Evolutionary conservation across 2,329 filamentous ascomycete species (phyloP).

Genomic region (Aotearoamyces nothofagi): DNA sequence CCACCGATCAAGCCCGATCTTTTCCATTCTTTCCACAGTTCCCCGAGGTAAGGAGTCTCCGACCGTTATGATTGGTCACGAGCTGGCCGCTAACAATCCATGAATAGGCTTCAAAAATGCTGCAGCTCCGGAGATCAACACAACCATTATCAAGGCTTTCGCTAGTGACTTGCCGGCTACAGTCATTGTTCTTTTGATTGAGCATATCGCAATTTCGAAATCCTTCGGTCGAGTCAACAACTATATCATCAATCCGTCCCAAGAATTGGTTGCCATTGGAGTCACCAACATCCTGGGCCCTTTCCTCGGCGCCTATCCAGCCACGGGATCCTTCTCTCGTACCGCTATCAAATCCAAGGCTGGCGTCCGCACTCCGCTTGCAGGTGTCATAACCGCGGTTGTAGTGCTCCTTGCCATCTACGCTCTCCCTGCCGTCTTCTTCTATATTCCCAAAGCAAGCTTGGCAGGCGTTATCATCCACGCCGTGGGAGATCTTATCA

Average conservation of each 20-base stretch:
- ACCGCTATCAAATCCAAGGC: slow-evolving; percentile 97
- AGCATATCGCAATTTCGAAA: slow-evolving; percentile 94
- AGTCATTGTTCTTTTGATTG: slow-evolving; percentile 88
- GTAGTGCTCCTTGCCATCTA: slow-evolving; percentile 86
- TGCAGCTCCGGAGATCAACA: slow-evolving; percentile 53
- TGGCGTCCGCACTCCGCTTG: slow-evolving; percentile 80
- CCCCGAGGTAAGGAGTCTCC: slow-evolving; percentile 41
- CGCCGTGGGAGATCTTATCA: slow-evolving; percentile 85
- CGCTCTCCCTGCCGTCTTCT: slow-evolving; percentile 76
- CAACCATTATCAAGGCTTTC: slow-evolving; percentile 51
- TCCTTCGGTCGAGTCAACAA: slow-evolving; percentile 94
- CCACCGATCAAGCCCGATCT: slow-evolving; percentile 32
- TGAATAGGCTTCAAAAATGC: slow-evolving; percentile 66
- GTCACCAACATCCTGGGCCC: slow-evolving; percentile 81
- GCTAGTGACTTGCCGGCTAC: slow-evolving; percentile 62
- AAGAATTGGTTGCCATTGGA: slow-evolving; percentile 90
- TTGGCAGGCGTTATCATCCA: slow-evolving; percentile 89
- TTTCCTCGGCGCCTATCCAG: slow-evolving; percentile 82
- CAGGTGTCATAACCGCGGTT: slow-evolving; percentile 73
- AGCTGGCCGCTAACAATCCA: background rate
- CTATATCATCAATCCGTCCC: slow-evolving; percentile 88
- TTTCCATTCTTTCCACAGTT: slow-evolving; percentile 51
- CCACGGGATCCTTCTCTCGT: slow-evolving; percentile 88
- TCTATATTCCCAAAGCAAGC: slow-evolving; percentile 72
- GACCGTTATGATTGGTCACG: slow-evolving; percentile 6